Base-by-base conservation (phyloP, 495 filamentous ascomycete species). In the Penicillium waksmanii region DNA sequence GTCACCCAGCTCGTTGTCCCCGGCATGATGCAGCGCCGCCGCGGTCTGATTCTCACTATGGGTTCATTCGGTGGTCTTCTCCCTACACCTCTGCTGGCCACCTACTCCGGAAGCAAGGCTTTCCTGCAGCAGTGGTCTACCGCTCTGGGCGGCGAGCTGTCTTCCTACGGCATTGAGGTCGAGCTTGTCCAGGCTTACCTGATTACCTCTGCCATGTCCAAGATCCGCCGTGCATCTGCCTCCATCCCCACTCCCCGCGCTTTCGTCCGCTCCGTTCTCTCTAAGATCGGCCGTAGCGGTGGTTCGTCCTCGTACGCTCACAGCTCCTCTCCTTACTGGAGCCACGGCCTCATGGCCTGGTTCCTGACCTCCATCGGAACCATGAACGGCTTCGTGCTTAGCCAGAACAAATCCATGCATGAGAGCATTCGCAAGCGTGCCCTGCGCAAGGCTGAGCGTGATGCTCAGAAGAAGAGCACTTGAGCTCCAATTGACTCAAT, bases 41-140 rank as follows among this genome's bases (percentile, higher is more conserved):
- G 88, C 49, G 95, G 96, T 31, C 80, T 99, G 23, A 93, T 99
- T 67, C 78, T 99, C 25, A 99, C 93, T 49, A 97, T 99, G 93
- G 96, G 94, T 43, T 96, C 91, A 42, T 95, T 97, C 68, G 95
- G 89, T 57, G 96, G 94, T 56, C 83, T 92, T 58, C 79, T 95
- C 58, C 96, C 96, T 17, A 96, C 92, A 2, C 96, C 95, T 2
- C 85, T 96, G 27, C 85, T 99, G 15, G 95, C 96, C 19, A 97
- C 94, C 7, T 99, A 99, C 83, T 96, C 91, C 57, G 96, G 96
- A 56, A 91, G 86, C 84, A 99, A 99, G 80, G 94, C 96, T 23
- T 99, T 99, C 83, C 83, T 99, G 57, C 93, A 97, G 74, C 87
- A 96, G 71, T 99, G 96, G 96, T 96, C 91, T 47, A 87, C 85